phyloP scores from a whole-genome alignment of 805 yeast species.

The Metschnikowia baotianmanensis region DNA sequence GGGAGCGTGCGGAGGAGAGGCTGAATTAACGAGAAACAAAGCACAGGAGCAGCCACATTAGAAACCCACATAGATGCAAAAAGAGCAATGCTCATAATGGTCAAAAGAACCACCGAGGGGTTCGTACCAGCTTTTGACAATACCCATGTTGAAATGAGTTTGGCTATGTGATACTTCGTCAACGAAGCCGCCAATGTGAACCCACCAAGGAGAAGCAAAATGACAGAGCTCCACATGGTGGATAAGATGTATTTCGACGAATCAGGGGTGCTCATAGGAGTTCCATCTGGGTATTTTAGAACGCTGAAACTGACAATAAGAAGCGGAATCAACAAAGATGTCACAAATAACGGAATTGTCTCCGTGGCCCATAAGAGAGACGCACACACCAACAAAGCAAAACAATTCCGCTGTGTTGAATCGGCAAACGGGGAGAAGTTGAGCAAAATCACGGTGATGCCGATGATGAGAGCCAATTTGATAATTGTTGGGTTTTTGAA shows the following conservation, averaged over 20 bases:
- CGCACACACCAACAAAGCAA: slow-evolving; percentile 60
- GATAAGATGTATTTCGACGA: slow-evolving; percentile 46
- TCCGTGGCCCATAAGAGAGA: slow-evolving; percentile 54
- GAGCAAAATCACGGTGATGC: slow-evolving; percentile 52
- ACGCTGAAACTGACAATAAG: slow-evolving; percentile 46
- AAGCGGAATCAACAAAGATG: slow-evolving; percentile 48
- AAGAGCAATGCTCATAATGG: slow-evolving; percentile 50
- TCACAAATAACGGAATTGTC: slow-evolving; percentile 49
- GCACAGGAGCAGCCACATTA: slow-evolving; percentile 55
- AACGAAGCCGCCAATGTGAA: slow-evolving; percentile 55
- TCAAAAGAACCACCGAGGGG: slow-evolving; percentile 46
- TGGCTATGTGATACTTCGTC: slow-evolving; percentile 53
- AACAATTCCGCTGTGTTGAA: slow-evolving; percentile 65
- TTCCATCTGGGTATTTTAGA: slow-evolving; percentile 49
- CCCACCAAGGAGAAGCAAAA: slow-evolving; percentile 51
- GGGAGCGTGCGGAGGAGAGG: slow-evolving; percentile 45
- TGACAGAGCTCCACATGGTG: slow-evolving; percentile 55
- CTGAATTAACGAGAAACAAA: slow-evolving; percentile 49
- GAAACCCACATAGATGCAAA: slow-evolving; percentile 59
- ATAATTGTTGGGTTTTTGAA: slow-evolving; percentile 29
- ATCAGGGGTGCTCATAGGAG: slow-evolving; percentile 40
- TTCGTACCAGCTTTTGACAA: slow-evolving; percentile 50
- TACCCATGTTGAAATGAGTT: slow-evolving; percentile 48
- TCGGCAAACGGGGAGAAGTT: slow-evolving; percentile 59
- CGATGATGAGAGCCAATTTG: slow-evolving; percentile 47